Evolutionary conservation across 352 stramenopile genomes (phyloP).

Genomic region (Phytophthora citricola): DNA sequence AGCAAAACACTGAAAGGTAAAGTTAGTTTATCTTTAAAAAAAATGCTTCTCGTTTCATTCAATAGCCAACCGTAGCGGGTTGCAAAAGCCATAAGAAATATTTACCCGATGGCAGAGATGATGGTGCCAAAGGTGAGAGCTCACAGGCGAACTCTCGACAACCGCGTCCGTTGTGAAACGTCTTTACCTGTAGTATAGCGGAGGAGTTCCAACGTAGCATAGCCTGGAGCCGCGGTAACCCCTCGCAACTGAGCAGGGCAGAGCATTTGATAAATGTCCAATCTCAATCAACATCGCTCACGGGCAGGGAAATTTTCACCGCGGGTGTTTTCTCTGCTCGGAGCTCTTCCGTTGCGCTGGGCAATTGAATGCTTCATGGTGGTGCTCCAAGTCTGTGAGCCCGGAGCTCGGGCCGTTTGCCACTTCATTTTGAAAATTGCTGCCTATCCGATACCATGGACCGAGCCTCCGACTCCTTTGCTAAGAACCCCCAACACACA

Average conservation of each 20-base stretch:
- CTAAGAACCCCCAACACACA: slow-evolving; percentile 8
- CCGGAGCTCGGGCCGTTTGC: neutral
- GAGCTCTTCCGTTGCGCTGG: slow-evolving; percentile 14
- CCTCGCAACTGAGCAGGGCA: slow-evolving; percentile 20
- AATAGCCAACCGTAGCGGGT: too few relatives aligned
- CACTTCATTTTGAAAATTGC: slow-evolving; percentile 28
- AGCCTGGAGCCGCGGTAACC: neutral
- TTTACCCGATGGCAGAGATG: slow-evolving; percentile 16
- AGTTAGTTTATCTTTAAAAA: neutral
- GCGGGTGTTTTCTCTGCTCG: slow-evolving; percentile 19
- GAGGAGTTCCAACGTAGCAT: neutral
- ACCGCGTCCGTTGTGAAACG: slow-evolving; percentile 19
- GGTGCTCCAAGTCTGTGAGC: neutral
- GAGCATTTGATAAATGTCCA: slow-evolving; percentile 10
- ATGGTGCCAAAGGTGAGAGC: slow-evolving; percentile 3
- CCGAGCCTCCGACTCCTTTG: slow-evolving; percentile 12
- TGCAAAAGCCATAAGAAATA: too few relatives aligned
- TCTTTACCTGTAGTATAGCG: neutral
- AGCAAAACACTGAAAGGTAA: neutral
- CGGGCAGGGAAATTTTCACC: slow-evolving; percentile 1
- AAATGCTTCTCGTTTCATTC: too few relatives aligned
- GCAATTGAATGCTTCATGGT: slow-evolving; percentile 8
- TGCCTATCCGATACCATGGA: neutral
- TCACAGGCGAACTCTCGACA: slow-evolving; percentile 2
- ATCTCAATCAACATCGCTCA: slow-evolving; percentile 18